Percentiles rank a stretch among this genome's conserved stretches.
These are phyloP conservation scores for Ceratocystis destructans DNA, from an alignment of 2,329 filamentous ascomycete species.

Conservation along the genomic window DNA sequence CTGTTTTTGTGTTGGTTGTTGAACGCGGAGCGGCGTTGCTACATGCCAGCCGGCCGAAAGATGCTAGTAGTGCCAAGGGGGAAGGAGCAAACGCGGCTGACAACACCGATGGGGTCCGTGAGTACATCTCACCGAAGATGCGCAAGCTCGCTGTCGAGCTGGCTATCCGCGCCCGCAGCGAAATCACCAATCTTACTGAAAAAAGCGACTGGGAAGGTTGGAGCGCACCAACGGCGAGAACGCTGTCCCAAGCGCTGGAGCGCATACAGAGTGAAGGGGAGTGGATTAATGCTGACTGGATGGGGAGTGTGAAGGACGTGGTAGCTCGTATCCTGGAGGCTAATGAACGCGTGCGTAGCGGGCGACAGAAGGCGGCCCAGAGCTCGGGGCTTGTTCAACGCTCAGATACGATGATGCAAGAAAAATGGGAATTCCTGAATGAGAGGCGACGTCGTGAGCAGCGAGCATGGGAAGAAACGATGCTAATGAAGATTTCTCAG, in stretches of 20 bases:
- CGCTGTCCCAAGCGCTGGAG: conserved; percentile 37
- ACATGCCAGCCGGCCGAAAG: conserved; percentile 25
- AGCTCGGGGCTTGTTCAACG: conserved; percentile 33
- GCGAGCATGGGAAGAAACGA: conserved; percentile 43
- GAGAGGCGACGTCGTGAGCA: conserved; percentile 49
- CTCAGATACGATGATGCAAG: conserved; percentile 60
- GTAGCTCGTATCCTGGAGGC: conserved; percentile 21
- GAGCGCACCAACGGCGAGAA: conserved; percentile 36
- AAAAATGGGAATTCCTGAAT: conserved; percentile 57
- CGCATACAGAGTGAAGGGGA: conserved; percentile 24
- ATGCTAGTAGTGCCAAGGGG: conserved; percentile 30
- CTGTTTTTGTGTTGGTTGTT: conserved; percentile 42
- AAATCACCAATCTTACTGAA: conserved; percentile 31
- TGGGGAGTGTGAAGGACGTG: conserved; percentile 42
- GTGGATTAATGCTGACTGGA: conserved; percentile 54
- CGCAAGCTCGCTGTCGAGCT: conserved; percentile 36
- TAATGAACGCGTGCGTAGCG: conserved; percentile 26
- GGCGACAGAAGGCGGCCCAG: conserved; percentile 25
- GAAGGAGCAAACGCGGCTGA: conserved; percentile 24
- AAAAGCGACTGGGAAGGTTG: conserved; percentile 42
- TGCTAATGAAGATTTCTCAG: conserved; percentile 36
- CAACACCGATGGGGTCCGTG: conserved; percentile 28
- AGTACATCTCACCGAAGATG: conserved; percentile 2
- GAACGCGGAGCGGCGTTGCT: conserved; percentile 29
- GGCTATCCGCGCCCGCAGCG: conserved; percentile 30